A percentile compares a stretch with the other conserved stretches of the same genome.
Conservation (phyloP, 768 basidiomycete genomes). For the Serendipita vermifera region DNA sequence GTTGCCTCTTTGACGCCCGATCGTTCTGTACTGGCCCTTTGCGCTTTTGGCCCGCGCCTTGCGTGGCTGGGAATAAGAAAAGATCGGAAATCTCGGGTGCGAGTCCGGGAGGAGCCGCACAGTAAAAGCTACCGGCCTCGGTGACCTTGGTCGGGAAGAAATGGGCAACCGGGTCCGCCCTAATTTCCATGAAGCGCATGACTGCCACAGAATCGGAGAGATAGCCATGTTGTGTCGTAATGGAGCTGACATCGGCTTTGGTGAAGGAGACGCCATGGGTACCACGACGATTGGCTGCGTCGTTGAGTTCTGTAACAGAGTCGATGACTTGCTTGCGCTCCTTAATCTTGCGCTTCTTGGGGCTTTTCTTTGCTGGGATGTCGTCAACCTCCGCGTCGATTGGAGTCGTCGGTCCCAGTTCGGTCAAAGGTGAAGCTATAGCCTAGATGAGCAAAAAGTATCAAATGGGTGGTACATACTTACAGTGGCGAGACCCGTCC, state of each 20-base stretch:
- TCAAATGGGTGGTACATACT: slow-evolving; percentile 19
- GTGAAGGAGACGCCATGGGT: slow-evolving; percentile 26
- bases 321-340: slow-evolving; percentile 87
- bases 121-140: slow-evolving; percentile 53
- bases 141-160: slow-evolving; percentile 76
- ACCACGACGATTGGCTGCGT: slow-evolving; percentile 33
- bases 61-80: slow-evolving; percentile 58
- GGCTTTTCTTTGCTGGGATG: slow-evolving; percentile 29
- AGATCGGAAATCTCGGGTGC: slow-evolving; percentile 69
- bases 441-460: neutral
- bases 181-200: slow-evolving; percentile 75
- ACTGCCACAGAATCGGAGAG: slow-evolving; percentile 75
- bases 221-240: slow-evolving; percentile 43
- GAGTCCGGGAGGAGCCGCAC: slow-evolving; percentile 72
- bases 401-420: slow-evolving; percentile 63
- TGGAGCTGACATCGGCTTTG: slow-evolving; percentile 1
- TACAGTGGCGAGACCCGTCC: slow-evolving; percentile 57
- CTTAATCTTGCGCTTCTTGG: slow-evolving; percentile 30
- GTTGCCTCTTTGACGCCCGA: slow-evolving; percentile 44
- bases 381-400: slow-evolving; percentile 33
- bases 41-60: slow-evolving; percentile 41
- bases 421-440: slow-evolving; percentile 62
- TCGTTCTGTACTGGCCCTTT: slow-evolving; percentile 43
- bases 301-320: slow-evolving; percentile 70
- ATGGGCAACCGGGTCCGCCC: slow-evolving; percentile 68